phyloP scores from a whole-genome alignment of 108 stramenopile genomes.

The Phaeodactylum tricornutum region DNA sequence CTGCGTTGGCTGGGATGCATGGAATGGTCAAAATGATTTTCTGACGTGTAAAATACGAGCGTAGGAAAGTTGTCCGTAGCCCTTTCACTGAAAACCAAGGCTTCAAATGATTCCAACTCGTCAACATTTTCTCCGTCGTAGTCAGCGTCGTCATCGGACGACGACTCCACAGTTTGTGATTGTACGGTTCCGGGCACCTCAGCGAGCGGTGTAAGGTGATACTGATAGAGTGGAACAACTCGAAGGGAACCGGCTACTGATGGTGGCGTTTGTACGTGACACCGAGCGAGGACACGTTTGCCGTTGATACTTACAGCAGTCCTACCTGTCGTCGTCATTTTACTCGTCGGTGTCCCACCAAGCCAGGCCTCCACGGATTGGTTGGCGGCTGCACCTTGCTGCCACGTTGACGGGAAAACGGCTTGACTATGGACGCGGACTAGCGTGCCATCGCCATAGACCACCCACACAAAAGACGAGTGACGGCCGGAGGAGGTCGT shows the following conservation, averaged over 20 bases:
- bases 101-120: slow-evolving; percentile 23
- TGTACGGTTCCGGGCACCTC: slow-evolving; percentile 1
- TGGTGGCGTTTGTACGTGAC: slow-evolving; percentile 19
- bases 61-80: slow-evolving; percentile 32
- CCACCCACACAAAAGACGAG: slow-evolving; percentile 58
- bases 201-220: slow-evolving; percentile 35
- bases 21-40: slow-evolving; percentile 30
- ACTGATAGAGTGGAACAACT: slow-evolving; percentile 29
- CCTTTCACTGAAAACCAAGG: slow-evolving; percentile 16
- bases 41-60: slow-evolving; percentile 39
- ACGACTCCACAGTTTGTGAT: slow-evolving; percentile 3
- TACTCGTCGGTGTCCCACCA: no score
- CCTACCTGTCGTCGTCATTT: no score
- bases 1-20: background rate
- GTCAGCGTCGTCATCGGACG: slow-evolving; percentile 2
- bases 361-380: slow-evolving; percentile 21
- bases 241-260: slow-evolving; percentile 1
- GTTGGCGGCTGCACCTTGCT: slow-evolving; percentile 13
- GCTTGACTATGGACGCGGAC: slow-evolving; percentile 58
- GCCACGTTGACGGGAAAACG: slow-evolving; percentile 44
- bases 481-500: slow-evolving; percentile 2
- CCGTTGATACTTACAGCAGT: no score
- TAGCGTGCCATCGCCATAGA: slow-evolving; percentile 60
- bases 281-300: slow-evolving; percentile 10
- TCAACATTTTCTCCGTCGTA: slow-evolving; percentile 1